These are phyloP conservation scores for Cucurbita maxima DNA, from an alignment of 306 rosid genomes.

Conservation along the genomic window DNA sequence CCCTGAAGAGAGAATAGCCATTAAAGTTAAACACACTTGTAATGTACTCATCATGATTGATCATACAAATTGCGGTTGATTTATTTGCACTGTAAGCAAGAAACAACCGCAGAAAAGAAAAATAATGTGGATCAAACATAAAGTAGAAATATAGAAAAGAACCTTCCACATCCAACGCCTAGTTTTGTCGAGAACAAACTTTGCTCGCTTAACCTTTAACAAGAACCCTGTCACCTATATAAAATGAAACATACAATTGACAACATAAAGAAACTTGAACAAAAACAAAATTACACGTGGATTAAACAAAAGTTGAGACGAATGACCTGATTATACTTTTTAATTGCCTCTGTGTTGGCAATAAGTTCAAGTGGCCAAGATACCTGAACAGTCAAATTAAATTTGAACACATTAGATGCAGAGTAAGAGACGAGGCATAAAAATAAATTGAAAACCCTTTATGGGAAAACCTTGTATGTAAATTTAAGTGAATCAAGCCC, in stretches of 20 bases:
- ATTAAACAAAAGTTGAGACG: conserved; percentile 7
- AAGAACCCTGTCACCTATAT: conserved; percentile 82
- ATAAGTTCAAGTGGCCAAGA: conserved; percentile 98
- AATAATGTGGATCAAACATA: neutral
- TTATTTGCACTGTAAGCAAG: neutral
- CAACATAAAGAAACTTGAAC: neutral
- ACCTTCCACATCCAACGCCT: conserved; percentile 99
- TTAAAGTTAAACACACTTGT: neutral
- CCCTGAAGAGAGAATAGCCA: conserved; percentile 29
- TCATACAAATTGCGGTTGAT: neutral
- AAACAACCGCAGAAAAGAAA: neutral
- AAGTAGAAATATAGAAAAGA: neutral
- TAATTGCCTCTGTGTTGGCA: conserved; percentile 79
- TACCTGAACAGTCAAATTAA: conserved; percentile 34
- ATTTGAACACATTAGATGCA: neutral
- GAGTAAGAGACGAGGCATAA: neutral
- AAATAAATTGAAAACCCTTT: neutral
- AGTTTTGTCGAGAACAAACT: conserved; percentile 82
- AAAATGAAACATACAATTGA: neutral
- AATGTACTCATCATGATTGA: conserved; percentile 3
- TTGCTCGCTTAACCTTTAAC: conserved; percentile 92
- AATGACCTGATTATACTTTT: conserved; percentile 86
- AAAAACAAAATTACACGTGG: neutral
- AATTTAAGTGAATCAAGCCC: conserved; percentile 76
- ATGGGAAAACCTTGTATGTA: conserved; percentile 56